phyloP scores from a whole-genome alignment of 1,284 basidiomycete genomes.

The Apiotrichum sp. region DNA sequence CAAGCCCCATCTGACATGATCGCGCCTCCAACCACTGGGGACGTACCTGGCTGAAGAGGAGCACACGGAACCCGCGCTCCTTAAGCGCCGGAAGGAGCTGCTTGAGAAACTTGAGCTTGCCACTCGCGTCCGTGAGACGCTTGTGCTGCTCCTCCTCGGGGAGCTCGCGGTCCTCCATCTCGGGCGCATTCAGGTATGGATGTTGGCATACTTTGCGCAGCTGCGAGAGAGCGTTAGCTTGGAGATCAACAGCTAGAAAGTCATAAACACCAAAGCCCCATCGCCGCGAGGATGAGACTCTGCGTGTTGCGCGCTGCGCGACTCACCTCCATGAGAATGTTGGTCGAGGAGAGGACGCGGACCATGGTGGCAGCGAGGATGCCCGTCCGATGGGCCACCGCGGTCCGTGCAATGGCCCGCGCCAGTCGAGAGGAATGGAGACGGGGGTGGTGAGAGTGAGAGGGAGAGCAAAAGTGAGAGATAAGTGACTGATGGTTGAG shows the following conservation, averaged over 20 bases:
- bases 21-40: too few species aligned
- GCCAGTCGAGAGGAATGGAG: too few species aligned
- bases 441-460: too few species aligned
- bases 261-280: too few species aligned
- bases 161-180: slow-evolving; percentile 70
- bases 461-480: too few species aligned
- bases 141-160: slow-evolving; percentile 61
- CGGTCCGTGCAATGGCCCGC: too few species aligned
- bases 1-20: neutral
- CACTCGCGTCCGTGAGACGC: slow-evolving; percentile 74
- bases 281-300: too few species aligned
- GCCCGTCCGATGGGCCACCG: neutral
- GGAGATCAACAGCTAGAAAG: too few species aligned
- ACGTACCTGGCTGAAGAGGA: slow-evolving; percentile 91
- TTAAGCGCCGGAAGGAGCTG: slow-evolving; percentile 79
- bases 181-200: slow-evolving; percentile 76
- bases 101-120: slow-evolving; percentile 80
- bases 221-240: slow-evolving; percentile 11
- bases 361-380: neutral
- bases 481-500: too few species aligned
- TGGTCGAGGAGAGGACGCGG: slow-evolving; percentile 5
- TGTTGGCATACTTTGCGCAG: slow-evolving; percentile 59
- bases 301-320: too few species aligned
- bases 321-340: slow-evolving; percentile 44
- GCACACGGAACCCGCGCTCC: slow-evolving; percentile 82